A percentile compares a stretch with the other conserved stretches of the same genome.
These are phyloP conservation scores for Yamadazyma siamensis DNA, from an alignment of 1,139 yeast genomes.

Conservation along the genomic window DNA sequence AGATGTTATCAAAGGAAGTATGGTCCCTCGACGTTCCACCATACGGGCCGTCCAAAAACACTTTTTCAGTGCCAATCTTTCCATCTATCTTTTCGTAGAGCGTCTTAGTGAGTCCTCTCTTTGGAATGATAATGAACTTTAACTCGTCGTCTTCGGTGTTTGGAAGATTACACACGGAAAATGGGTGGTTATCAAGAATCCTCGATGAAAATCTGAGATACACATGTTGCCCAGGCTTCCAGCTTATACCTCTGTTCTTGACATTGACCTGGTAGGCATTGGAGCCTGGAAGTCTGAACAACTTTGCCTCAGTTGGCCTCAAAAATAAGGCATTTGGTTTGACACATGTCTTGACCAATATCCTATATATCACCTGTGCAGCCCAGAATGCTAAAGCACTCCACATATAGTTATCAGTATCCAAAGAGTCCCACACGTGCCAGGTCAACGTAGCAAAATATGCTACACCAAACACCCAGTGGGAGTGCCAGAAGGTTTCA, in stretches of 20 bases:
- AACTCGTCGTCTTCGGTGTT: constrained; percentile 26
- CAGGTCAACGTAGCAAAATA: constrained; percentile 50
- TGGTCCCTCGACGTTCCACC: constrained; percentile 56
- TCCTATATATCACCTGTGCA: constrained; percentile 49
- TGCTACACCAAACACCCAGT: constrained; percentile 58
- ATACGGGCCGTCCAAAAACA: constrained; percentile 60
- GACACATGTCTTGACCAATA: constrained; percentile 49
- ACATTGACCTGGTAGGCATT: constrained; percentile 42
- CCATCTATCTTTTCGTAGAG: constrained; percentile 28
- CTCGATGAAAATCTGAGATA: constrained; percentile 47
- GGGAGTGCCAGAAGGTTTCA: constrained; percentile 53
- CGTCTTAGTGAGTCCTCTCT: constrained; percentile 46
- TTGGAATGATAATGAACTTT: constrained; percentile 50
- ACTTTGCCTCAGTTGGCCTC: constrained; percentile 43
- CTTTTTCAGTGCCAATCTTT: constrained; percentile 26
- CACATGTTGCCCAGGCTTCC: constrained; percentile 65
- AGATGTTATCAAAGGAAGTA: constrained; percentile 46
- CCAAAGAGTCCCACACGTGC: constrained; percentile 42
- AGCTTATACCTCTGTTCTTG: constrained; percentile 35
- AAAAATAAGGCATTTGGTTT: constrained; percentile 42
- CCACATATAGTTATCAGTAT: constrained; percentile 48
- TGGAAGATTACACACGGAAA: constrained; percentile 49
- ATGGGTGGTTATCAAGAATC: constrained; percentile 58
- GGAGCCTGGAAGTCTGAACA: constrained; percentile 26
- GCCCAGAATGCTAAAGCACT: constrained; percentile 58